These are phyloP conservation scores for Blastocystis hominis DNA, from an alignment of 352 stramenopile species.

Conservation along the genomic window DNA sequence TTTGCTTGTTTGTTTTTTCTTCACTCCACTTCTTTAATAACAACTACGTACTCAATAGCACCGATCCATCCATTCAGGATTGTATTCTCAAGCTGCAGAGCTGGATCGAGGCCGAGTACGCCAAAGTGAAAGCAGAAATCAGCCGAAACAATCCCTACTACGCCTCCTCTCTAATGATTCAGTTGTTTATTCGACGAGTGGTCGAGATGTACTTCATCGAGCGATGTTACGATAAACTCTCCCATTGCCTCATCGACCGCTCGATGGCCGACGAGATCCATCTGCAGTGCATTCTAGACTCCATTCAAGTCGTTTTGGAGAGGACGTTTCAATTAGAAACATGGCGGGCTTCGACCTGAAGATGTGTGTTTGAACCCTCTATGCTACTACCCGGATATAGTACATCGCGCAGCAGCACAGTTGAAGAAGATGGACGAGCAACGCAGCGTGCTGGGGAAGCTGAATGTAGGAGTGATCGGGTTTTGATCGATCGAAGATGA, in stretches of 20 bases:
- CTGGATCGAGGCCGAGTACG: not conserved
- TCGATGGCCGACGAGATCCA: constrained; percentile 3
- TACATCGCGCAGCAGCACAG: not conserved
- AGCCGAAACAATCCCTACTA: not conserved
- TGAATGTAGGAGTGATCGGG: not conserved
- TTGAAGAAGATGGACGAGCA: not conserved
- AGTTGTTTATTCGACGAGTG: constrained; percentile 36
- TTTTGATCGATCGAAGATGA: not conserved
- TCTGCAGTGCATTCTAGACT: not conserved
- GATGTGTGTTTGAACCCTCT: not conserved
- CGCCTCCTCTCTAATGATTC: constrained; percentile 19
- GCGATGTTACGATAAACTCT: constrained; percentile 23
- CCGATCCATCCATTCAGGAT: not conserved
- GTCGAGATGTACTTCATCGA: constrained; percentile 47
- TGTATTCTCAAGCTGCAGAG: not conserved
- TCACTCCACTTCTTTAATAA: constrained; percentile 38
- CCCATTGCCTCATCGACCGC: constrained; percentile 3
- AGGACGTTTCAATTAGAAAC: not conserved
- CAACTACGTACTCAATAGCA: constrained; percentile 35
- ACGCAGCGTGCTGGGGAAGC: not conserved
- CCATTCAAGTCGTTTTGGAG: not conserved
- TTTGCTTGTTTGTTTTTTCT: not conserved
- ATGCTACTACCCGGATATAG: constrained; percentile 21
- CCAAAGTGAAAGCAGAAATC: not conserved
- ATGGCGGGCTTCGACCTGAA: not conserved